Evolutionary conservation across 371 early-diverging fungal species (phyloP), one percentile per base, ranked within the genome.

Genomic region (Chytridium lagenaria): DNA sequence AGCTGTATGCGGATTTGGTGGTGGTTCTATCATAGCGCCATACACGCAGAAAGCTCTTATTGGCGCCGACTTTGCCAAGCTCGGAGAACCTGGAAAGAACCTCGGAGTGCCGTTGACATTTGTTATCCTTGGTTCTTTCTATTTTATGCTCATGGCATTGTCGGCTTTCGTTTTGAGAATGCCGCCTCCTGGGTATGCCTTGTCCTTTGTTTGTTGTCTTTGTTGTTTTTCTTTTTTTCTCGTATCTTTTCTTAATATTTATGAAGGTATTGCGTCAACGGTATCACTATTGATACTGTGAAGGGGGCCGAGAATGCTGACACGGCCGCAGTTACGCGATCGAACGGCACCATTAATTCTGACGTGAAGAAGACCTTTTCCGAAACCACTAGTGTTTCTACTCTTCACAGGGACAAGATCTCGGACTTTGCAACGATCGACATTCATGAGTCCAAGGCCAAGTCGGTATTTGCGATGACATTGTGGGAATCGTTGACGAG

Each of bases 1-100:
- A 1, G 88, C 89, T 23, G 91, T 91, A 61, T 88, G 88, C 78
- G 91, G 89, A 22, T 91, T 91, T 77, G 91, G 91, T 71, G 88
- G 71, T 26, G 91, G 91, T 0, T 84, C 87, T 44, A 85, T 91
- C 69, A 87, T 88, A 36, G 87, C 87, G 37, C 88, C 89, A 52
- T 83, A 84, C 75, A 84, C 89, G 34, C 88, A 88, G 50, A 78
- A 84, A 44, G 81, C 80, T 33, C 77, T 90, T 26, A 80, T 85
- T 66, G 78, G 86, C 0, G 64, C 77, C 59, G 51, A 65, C 69
- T 79, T 65, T 39, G 72, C 71, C 55, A 74, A 67, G 69, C 70
- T 57, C 39, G 69, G 67, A 34, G 50, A 64, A 22, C 49, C 66
- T 23, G 63, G 63, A 15, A 50, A 69, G 66, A 61, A 75, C 65